Conservation (phyloP, 2,329 filamentous ascomycete species). For the Hypoxylon sp. region DNA sequence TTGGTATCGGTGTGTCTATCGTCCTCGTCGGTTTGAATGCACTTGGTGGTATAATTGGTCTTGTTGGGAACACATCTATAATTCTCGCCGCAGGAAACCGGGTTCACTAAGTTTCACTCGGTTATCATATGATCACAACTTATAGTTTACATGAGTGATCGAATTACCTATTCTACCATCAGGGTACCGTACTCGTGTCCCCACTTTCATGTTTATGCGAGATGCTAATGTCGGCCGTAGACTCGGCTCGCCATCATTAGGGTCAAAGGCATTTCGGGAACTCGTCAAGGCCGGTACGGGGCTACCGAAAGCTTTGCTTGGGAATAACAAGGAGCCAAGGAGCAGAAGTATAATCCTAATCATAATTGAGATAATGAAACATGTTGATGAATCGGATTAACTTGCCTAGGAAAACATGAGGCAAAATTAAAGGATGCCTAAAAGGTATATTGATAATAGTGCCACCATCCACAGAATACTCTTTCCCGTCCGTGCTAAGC, state of each 20-base stretch:
- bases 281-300: neutral
- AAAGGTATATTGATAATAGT: constrained; percentile 4
- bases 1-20: neutral
- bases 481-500: neutral
- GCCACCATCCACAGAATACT: neutral
- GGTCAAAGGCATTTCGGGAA: neutral
- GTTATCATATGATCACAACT: neutral
- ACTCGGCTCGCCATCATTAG: neutral
- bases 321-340: neutral
- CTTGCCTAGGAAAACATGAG: neutral
- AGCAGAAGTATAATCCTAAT: neutral
- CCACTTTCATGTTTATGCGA: neutral
- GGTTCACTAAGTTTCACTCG: neutral
- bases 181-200: neutral
- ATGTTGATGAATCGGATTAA: neutral
- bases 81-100: neutral
- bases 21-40: neutral
- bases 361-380: neutral
- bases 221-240: neutral
- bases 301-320: neutral
- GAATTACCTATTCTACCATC: neutral
- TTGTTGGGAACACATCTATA: neutral
- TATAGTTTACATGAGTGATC: neutral
- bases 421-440: neutral
- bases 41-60: too few species aligned